Base-by-base conservation (phyloP, 2,329 filamentous ascomycete species). In the Colletotrichum godetiae region DNA sequence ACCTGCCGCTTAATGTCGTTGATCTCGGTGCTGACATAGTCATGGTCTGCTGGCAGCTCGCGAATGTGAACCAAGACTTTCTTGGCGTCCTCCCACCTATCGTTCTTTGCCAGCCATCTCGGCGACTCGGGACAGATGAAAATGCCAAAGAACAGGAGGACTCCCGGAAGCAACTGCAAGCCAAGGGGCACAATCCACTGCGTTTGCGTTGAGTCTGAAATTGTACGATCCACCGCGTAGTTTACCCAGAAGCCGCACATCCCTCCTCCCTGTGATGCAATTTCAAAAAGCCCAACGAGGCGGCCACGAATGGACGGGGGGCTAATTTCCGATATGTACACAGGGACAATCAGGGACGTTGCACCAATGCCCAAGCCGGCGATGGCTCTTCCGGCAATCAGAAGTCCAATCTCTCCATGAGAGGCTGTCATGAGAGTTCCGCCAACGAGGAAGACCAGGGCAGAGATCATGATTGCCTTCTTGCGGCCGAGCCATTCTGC, bases 271-370 rank as follows among this genome's bases (percentile, higher is more conserved):
- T 86, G 86, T 15, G 88, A 86, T 81, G 87, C 87, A 70, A 88
- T 85, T 73, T 88, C 86, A 1, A 86, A 85, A 8, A 88, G 78
- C 31, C 86, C 86, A 29, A 88, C 85, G n/a, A 88, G 85, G 22
- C 87, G 78, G 76, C 88, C 88, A 78, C 89, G 84, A 56, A 84
- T 87, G 15, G 83, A 84, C 0, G 88, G 85, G 75, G 88, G 87
- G 0, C 88, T 86, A 76, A 86, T 87, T 78, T 91, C 89, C 1
- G 88, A 87, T 57, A 90, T 87, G 78, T 91, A 91, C 49, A 91
- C 85, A 2, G 89, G 89, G 2, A 91, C 87, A 31, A 86, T 84
- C 79, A 88, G 87, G 10, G 84, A 85, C 56, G 87, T 81, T 10
- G 87, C 76, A 7, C 87, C 88, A 52, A 89, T 83, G 8, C 86